Evolutionary conservation across 176 grass and related monocot species (phyloP), one percentile per base, ranked within the genome.

Genomic region (Carex littledalei): DNA sequence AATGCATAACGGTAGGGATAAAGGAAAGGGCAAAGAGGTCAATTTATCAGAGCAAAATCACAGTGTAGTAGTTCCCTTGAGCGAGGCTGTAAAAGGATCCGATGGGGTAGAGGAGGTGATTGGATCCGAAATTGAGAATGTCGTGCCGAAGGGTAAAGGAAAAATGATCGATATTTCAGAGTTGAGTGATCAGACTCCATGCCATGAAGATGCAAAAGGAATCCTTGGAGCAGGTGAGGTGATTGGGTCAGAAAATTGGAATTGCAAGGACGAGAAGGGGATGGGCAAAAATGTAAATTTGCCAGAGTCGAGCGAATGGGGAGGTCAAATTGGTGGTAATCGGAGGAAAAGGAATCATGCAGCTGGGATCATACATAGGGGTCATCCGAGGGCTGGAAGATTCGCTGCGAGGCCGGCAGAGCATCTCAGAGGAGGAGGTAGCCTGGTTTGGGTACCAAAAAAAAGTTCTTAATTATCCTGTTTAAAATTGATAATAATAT

Each of bases 391-490:
- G 12, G 39, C 13, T 2, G 15, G 35, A 59, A 12, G 9, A 6
- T 66, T 67, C 41, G 26, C n/a, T 34, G 37, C 0, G 73, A 31
- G 73, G 24, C 17, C 49, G 17, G 73, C 49, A 31, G 49, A 55
- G 49, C 49, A 55, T 77, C 47, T 31, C 22, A 17, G 22, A 31
- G 49, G 32, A 66, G 60, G 39, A 64, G 80, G 20, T 83, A 39
- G 17, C 29, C 54, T 83, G 20, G 18, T 83, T 9, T 83, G 80
- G 80, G 62, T 83, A 32, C 80, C 41, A 0, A 83, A 83, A 39
- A 83, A 67, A 20, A 22, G 12, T 64, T 82, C 80, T 67, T 83
- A 67, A 83, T 20, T 39, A 52, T 15, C 47, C 29, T 63, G 20
- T 21, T 49, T 26, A 3, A 47, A 21, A 49, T 22, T 49, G 8